These are phyloP conservation scores for Turnera subulata DNA, from an alignment of 345 rosid genomes.

Conservation along the genomic window DNA sequence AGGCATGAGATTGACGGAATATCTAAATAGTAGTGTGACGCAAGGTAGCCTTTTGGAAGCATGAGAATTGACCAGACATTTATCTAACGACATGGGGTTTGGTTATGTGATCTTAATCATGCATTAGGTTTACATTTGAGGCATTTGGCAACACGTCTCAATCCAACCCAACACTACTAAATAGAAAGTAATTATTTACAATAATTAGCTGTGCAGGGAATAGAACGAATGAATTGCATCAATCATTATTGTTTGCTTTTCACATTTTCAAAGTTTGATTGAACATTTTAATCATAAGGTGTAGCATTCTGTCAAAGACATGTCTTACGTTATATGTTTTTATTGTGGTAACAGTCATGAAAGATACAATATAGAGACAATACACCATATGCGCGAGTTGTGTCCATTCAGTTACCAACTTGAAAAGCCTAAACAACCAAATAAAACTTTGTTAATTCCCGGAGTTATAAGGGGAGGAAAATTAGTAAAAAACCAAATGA, in stretches of 20 bases:
- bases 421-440: conserved; percentile 12
- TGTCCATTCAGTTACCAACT: conserved; percentile 26
- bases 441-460: no score
- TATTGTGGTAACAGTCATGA: conserved; percentile 3
- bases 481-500: no score
- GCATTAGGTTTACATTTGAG: conserved; percentile 16
- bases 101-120: conserved; percentile 13
- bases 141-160: conserved; percentile 34
- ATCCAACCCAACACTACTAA: conserved; percentile 41
- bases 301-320: conserved; percentile 19
- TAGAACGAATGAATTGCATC: conserved; percentile 8
- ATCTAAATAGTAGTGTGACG: no score
- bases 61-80: no score
- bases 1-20: no score
- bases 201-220: conserved; percentile 5
- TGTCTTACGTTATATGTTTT: conserved; percentile 19
- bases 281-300: conserved; percentile 24
- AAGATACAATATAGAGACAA: conserved; percentile 16
- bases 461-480: no score
- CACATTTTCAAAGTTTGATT: conserved; percentile 21
- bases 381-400: conserved; percentile 3
- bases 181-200: conserved; percentile 16
- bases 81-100: not conserved
- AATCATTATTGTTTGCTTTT: conserved; percentile 16
- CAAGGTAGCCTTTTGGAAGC: no score